Evolutionary conservation across 2,329 filamentous ascomycete species (phyloP), one percentile per base, ranked within the genome.

Genomic region (Emmonsiellopsis sp.): DNA sequence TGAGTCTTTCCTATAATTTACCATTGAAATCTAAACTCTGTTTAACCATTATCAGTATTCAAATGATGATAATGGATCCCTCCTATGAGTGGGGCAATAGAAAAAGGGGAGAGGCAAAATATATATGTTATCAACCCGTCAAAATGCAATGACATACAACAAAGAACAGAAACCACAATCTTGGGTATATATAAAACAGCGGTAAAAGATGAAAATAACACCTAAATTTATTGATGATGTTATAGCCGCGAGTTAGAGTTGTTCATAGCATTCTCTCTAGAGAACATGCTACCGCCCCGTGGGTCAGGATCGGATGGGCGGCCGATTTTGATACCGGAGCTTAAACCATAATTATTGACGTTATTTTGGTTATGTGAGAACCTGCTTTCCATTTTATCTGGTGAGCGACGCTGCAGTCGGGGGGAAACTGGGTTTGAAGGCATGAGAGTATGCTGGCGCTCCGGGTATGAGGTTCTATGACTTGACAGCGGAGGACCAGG

Each of bases 241-340:
- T 8, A 40, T 40, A 10, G 31, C 27, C 13, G 36, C 2, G 17
- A 8, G 11, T 31, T 39, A 7, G n/a, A 10, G 14, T 32, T 40
- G 7, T 17, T 36, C 10, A 32, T 14, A 40, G 14, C 3, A 10
- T 13, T 49, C 40, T 33, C 34, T 33, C 21, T 4, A 17, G 37
- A 31, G 14, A 43, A 51, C 40, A 14, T 27, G 21, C 5, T 27
- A 3, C 40, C 40, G 13, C 37, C n/a, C 34, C 27, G 49, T 11
- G 8, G 49, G 17, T 39, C 14, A 33, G 46, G 33, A 37, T 53
- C 45, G 9, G 52, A 45, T 3, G 55, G 53, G 11, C 57, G 54
- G n/a, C 57, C 56, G 31, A 57, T 53, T 51, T 58, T 59, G 6
- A 59, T 54, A 6, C 57, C 56, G 21, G 57, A 52, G 27, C 56